phyloP scores from a whole-genome alignment of 441 rosid genomes.

The Aleurites moluccanus region DNA sequence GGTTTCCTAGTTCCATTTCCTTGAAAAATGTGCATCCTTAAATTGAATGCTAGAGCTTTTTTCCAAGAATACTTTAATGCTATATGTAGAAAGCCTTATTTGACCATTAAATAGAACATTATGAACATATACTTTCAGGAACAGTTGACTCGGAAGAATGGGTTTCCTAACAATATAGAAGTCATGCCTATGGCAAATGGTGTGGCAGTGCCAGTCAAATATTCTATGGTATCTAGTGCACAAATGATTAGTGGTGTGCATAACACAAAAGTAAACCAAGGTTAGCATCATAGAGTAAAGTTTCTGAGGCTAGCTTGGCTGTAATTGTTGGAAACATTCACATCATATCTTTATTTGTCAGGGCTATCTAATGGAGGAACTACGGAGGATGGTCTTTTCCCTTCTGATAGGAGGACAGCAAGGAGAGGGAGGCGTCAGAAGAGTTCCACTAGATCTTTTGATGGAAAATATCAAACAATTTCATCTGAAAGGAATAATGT shows the following conservation, averaged over 20 bases:
- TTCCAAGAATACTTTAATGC: background rate
- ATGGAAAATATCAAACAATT: conserved; percentile 45
- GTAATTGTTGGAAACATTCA: conserved; percentile 13
- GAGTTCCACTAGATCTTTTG: conserved; percentile 53
- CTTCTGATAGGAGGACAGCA: conserved; percentile 53
- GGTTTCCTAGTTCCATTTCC: conserved; percentile 9
- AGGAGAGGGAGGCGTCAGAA: conserved; percentile 81
- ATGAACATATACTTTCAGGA: conserved; percentile 33
- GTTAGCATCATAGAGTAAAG: conserved; percentile 30
- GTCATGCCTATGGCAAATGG: conserved; percentile 18
- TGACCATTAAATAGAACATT: conserved; percentile 13
- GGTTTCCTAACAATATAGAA: conserved; percentile 32
- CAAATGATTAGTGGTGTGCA: conserved; percentile 20
- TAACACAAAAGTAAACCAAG: conserved; percentile 36
- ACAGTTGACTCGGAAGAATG: conserved; percentile 31
- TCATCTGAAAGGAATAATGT: conserved; percentile 48
- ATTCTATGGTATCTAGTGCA: conserved; percentile 12
- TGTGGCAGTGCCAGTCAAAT: too few species aligned
- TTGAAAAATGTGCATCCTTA: background rate
- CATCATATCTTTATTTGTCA: conserved; percentile 34
- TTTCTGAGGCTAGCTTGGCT: conserved; percentile 6
- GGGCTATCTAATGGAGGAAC: conserved; percentile 42
- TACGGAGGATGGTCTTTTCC: conserved; percentile 47
- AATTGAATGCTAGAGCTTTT: background rate
- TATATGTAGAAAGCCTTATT: background rate